Percentiles rank a stretch among this genome's conserved stretches.
phyloP scores from a whole-genome alignment of 2,329 filamentous ascomycete species.

The Aspergillus sp. region DNA sequence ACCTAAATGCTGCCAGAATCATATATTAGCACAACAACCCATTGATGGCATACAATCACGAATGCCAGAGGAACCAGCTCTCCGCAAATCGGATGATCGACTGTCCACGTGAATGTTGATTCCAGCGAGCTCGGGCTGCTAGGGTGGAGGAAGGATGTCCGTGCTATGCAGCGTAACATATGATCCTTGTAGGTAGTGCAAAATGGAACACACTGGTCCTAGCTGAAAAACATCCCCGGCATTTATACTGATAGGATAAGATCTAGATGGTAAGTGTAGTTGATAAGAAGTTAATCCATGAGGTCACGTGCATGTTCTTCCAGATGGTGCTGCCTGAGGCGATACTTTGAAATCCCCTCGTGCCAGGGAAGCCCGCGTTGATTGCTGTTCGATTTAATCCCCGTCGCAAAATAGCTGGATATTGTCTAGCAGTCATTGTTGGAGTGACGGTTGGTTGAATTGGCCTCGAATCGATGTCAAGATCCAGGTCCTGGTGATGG shows the following conservation, averaged over 20 bases:
- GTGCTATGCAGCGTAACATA: neutral
- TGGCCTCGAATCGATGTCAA: neutral
- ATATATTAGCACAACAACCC: neutral
- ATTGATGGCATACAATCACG: neutral
- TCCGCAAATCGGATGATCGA: slow-evolving; percentile 3
- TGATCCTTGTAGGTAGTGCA: neutral
- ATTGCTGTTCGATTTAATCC: neutral
- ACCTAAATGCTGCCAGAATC: neutral
- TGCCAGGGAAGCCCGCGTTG: neutral
- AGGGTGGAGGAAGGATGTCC: neutral
- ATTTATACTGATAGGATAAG: neutral
- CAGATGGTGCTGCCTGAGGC: neutral
- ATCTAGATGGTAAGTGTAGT: neutral
- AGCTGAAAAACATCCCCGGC: neutral
- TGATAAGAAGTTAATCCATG: neutral
- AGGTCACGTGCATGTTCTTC: neutral
- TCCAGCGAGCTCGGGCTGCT: neutral
- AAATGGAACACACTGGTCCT: neutral
- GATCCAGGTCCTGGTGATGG: neutral
- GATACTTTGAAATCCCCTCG: neutral
- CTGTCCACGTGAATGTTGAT: neutral
- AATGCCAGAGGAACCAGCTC: neutral
- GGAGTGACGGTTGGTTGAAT: neutral
- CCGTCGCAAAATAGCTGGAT: neutral
- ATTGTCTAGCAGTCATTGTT: too few species aligned